Evolutionary conservation across 1,284 basidiomycete genomes (phyloP), one percentile per base, ranked within the genome.

Genomic region (Erythrobasidium hasegawianum): DNA sequence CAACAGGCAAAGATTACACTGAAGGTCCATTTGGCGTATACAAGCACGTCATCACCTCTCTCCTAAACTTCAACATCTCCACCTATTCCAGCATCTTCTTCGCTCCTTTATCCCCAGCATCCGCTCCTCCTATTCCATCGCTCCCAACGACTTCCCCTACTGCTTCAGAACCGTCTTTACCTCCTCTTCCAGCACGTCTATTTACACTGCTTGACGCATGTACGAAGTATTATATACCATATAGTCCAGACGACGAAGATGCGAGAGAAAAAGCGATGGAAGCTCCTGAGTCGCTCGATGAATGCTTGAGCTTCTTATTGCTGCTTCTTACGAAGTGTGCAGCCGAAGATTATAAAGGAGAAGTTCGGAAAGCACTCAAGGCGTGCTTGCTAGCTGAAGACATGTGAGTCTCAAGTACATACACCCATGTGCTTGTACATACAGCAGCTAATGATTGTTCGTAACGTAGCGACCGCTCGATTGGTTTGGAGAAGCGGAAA

Each of bases 241-340:
- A 33, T 24, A 0, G 39, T 53, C 27, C 45, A 24, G 24, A 55
- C 41, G 10, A 64, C 57, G 27, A 71, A 49, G 41, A n/a, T 26
- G 16, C 22, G 56, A 47, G 65, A 57, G 18, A 54, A 41, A 49
- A 29, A 18, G 22, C 49, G 33, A 11, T 58, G 41, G 39, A 49
- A 14, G 18, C 43, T 8, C 29, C 45, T 7, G 56, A 40, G 14
- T 16, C 40, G 14, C 11, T 93, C 39, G 91, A 95, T 72, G 90
- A 94, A 60, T 75, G 86, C 0, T 78, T 92, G 24, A 81, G 85
- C 1, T 91, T 91, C 0, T 79, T 93, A 13, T 81, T 87, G 11
- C 78, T 90, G 11, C 81, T 95, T 22, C 77, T 93, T 53, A 83
- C 85, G 1, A 83, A 87, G 26, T 69, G 62, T 39, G 58, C 57